Evolutionary conservation across 2,329 filamentous ascomycete genomes (phyloP).

Genomic region (Golovinomyces cichoracearum): DNA sequence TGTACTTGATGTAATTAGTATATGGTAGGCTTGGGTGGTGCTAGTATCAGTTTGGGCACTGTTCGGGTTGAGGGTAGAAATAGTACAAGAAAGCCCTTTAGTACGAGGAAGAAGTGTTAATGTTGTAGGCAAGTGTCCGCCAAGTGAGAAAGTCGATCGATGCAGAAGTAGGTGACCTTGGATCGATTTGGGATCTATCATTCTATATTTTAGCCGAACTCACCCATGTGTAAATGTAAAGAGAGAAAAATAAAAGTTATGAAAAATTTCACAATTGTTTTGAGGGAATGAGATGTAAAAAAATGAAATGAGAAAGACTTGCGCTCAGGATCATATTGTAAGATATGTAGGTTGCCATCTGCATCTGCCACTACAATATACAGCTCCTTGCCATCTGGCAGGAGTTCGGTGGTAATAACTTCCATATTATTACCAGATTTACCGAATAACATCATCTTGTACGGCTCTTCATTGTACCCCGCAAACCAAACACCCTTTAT

Average conservation of each 20-base stretch:
- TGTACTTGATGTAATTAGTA: constrained; percentile 49
- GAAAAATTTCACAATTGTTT: too few species aligned
- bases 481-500: constrained; percentile 91
- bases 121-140: constrained; percentile 46
- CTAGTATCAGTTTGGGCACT: constrained; percentile 9
- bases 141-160: constrained; percentile 66
- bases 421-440: constrained; percentile 60
- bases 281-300: not conserved
- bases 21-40: constrained; percentile 18
- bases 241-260: too few species aligned
- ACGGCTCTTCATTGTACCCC: constrained; percentile 89
- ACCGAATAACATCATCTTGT: constrained; percentile 78
- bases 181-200: constrained; percentile 80
- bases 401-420: constrained; percentile 58
- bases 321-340: constrained; percentile 92
- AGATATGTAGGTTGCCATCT: constrained; percentile 61
- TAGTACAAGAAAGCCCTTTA: constrained; percentile 22
- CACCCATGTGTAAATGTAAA: too few species aligned
- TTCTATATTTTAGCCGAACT: too few species aligned
- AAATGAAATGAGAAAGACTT: constrained; percentile 17
- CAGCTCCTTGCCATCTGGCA: constrained; percentile 62
- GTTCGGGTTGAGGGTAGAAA: constrained; percentile 18
- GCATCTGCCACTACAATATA: constrained; percentile 63
- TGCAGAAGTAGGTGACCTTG: constrained; percentile 71
- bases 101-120: constrained; percentile 53